Evolutionary conservation across 495 filamentous ascomycete species (phyloP).

Genomic region (Geoglossum glabrum): DNA sequence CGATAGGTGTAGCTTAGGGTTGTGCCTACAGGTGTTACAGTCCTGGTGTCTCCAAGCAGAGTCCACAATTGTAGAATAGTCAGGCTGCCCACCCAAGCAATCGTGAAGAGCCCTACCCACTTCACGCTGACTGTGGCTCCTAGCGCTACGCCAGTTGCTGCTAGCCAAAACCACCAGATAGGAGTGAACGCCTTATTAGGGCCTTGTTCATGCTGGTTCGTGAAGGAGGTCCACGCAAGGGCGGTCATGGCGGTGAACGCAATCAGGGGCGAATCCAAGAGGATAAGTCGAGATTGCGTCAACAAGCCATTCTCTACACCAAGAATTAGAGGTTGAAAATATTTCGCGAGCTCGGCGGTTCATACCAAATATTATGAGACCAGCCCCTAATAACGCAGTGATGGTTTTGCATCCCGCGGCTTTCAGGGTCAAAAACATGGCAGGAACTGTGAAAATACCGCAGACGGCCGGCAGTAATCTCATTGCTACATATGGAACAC

Average conservation of each 20-base stretch:
- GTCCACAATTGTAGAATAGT: constrained; percentile 88
- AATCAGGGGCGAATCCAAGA: constrained; percentile 87
- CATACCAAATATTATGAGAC: constrained; percentile 75
- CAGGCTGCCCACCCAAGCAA: constrained; percentile 89
- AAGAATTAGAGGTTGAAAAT: constrained; percentile 2
- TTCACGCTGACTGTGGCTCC: constrained; percentile 91
- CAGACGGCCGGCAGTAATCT: constrained; percentile 75
- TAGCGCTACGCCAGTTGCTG: constrained; percentile 63
- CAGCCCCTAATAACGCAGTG: constrained; percentile 62
- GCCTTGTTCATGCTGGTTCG: constrained; percentile 89
- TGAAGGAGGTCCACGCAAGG: constrained; percentile 78
- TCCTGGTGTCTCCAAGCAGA: constrained; percentile 69
- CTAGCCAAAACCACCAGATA: constrained; percentile 97
- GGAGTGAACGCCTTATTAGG: constrained; percentile 65
- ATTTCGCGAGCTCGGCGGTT: constrained; percentile 6
- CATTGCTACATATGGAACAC: constrained; percentile 96
- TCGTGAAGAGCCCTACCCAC: constrained; percentile 97
- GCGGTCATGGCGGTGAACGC: constrained; percentile 87
- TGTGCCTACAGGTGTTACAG: constrained; percentile 48
- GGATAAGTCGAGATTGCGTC: constrained; percentile 84
- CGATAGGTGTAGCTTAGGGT: neutral
- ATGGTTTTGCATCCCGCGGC: constrained; percentile 72
- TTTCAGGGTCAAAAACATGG: constrained; percentile 88
- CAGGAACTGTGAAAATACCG: constrained; percentile 69
- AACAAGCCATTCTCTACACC: constrained; percentile 73